Evolutionary conservation across 768 basidiomycete genomes (phyloP), one percentile per base, ranked within the genome.

Genomic region (Trametes maxima): DNA sequence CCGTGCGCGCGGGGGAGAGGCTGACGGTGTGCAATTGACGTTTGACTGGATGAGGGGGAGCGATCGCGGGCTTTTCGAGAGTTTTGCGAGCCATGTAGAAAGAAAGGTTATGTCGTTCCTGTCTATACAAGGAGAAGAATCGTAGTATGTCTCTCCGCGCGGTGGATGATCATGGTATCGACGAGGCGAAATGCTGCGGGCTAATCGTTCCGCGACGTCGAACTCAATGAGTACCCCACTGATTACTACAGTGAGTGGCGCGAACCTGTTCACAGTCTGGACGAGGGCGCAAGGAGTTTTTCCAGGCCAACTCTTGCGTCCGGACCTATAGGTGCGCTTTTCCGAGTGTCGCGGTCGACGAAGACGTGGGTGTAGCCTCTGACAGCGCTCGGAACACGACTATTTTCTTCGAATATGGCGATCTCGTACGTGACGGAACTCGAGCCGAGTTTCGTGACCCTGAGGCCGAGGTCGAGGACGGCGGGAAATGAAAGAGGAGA

Each of bases 331-430:
- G 76, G 64, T 0, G 74, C 72, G 59, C 87, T 86, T 75, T 82
- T 85, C 48, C 91, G 75, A 44, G 81, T 82, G 55, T 67, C 65
- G 45, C 80, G 82, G 25, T 85, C 84, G 3, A 94, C 91, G 68
- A 92, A 93, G n/a, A 93, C 91, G 71, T 94, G 91, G 0, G 89
- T 92, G 57, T 93, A 92, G 11, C 80, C 81, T 16, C 81, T 83
- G 1, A 82, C 79, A 2, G 78, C 80, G 17, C 73, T 75, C 0
- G 78, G 77, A 3, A 53, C 36, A 7, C 73, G 58, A 35, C 58
- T 54, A 7, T 62, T 70, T 50, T 83, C 76, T 49, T 77, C 78
- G 68, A 93, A 94, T 16, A 94, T 85, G 0, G 87, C 92, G 1
- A 94, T 80, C 67, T 93, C 90, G 68, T 94, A 94, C 1, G 83